Conservation (phyloP, 108 stramenopile species). For the Nannochloropsis gaditana region DNA sequence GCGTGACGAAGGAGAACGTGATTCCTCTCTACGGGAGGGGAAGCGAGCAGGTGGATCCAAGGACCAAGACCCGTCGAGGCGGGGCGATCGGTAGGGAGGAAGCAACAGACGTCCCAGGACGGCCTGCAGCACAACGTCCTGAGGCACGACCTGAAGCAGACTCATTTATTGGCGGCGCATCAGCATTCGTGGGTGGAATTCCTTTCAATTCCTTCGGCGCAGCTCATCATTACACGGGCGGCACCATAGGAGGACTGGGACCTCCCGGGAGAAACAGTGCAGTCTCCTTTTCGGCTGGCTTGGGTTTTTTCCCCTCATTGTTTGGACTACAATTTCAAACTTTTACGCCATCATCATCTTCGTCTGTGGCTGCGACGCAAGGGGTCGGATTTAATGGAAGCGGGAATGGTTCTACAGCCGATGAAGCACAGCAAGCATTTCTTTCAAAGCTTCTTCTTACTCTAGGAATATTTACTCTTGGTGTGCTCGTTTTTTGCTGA, state of each 20-base stretch:
- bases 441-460: constrained; percentile 64
- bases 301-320: constrained; percentile 56
- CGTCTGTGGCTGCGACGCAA: not conserved
- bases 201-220: not conserved
- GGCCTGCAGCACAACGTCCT: not conserved
- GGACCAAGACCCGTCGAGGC: constrained; percentile 5
- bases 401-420: constrained; percentile 15
- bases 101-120: not conserved
- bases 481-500: constrained; percentile 63
- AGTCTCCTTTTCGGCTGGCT: constrained; percentile 31
- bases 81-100: not conserved
- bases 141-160: constrained; percentile 8
- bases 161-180: constrained; percentile 4
- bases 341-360: constrained; percentile 21
- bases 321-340: constrained; percentile 54
- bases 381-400: not conserved
- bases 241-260: not conserved
- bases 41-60: constrained; percentile 30
- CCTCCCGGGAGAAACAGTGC: not conserved
- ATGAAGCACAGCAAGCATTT: constrained; percentile 53
- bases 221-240: not conserved
- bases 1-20: constrained; percentile 51
- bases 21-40: constrained; percentile 53
- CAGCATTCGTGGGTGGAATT: not conserved
- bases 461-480: constrained; percentile 66